These are phyloP conservation scores for Aureobasidium namibiae DNA, from an alignment of 2,329 filamentous ascomycete species.

Conservation along the genomic window DNA sequence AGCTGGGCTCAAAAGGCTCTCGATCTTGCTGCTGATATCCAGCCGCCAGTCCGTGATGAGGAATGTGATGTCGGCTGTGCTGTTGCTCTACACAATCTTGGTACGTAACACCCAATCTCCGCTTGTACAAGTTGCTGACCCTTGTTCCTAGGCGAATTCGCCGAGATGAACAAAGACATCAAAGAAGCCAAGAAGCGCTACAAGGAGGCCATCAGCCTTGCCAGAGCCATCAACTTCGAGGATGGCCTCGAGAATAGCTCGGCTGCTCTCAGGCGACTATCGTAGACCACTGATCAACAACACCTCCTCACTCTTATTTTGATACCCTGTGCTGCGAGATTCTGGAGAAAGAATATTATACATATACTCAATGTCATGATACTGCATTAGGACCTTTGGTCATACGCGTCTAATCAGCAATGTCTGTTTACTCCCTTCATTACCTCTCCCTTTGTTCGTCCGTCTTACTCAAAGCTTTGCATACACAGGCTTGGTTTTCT, in stretches of 20 bases:
- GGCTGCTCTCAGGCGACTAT: conserved; percentile 31
- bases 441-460: background rate
- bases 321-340: conserved; percentile 6
- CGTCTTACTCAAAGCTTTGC: conserved; percentile 58
- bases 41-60: conserved; percentile 57
- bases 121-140: background rate
- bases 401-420: background rate
- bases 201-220: conserved; percentile 56
- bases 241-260: conserved; percentile 37
- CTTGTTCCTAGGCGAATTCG: conserved; percentile 58
- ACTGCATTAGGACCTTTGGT: background rate
- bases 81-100: conserved; percentile 73
- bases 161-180: conserved; percentile 61
- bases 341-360: background rate
- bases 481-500: conserved; percentile 74
- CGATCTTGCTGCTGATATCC: conserved; percentile 55
- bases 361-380: background rate
- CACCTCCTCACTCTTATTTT: background rate
- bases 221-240: conserved; percentile 39
- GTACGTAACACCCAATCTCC: background rate
- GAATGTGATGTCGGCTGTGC: conserved; percentile 82
- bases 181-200: conserved; percentile 61
- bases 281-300: background rate
- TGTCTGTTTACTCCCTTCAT: background rate
- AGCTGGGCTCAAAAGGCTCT: conserved; percentile 76